phyloP scores from a whole-genome alignment of 345 rosid species.

The Turritis glabra region DNA sequence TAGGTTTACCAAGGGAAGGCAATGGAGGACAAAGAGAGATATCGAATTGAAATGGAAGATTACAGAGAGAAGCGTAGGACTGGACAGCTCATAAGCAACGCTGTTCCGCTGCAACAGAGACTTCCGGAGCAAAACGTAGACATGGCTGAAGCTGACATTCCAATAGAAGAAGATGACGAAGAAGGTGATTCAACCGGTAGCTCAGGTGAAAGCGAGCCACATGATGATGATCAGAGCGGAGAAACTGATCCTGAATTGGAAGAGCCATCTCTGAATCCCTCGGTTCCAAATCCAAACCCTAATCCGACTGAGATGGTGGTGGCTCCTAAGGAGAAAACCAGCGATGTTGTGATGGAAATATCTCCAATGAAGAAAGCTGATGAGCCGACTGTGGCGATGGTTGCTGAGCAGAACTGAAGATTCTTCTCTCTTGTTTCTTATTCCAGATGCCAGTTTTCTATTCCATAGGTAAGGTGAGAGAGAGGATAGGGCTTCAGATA shows the following conservation, averaged over 20 bases:
- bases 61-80: slow-evolving; percentile 70
- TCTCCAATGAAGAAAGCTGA: slow-evolving; percentile 32
- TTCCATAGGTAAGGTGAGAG: no score
- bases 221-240: slow-evolving; percentile 25
- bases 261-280: slow-evolving; percentile 3
- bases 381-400: slow-evolving; percentile 12
- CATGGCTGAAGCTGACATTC: slow-evolving; percentile 51
- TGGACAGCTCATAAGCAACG: slow-evolving; percentile 61
- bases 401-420: slow-evolving; percentile 33
- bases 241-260: slow-evolving; percentile 24
- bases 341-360: slow-evolving; percentile 42
- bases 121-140: slow-evolving; percentile 53
- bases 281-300: slow-evolving; percentile 14
- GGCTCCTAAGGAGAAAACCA: slow-evolving; percentile 27
- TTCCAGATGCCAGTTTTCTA: no score
- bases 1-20: slow-evolving; percentile 89
- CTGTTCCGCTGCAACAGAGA: slow-evolving; percentile 72
- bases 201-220: slow-evolving; percentile 53
- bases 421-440: slow-evolving; percentile 11
- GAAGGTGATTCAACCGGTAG: slow-evolving; percentile 51
- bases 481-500: not conserved
- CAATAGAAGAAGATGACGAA: slow-evolving; percentile 55
- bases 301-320: slow-evolving; percentile 3
- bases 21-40: slow-evolving; percentile 81
- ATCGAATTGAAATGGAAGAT: slow-evolving; percentile 80